Evolutionary conservation across 2,329 filamentous ascomycete species (phyloP), one percentile per base, ranked within the genome.

Genomic region (Graphium sp.): DNA sequence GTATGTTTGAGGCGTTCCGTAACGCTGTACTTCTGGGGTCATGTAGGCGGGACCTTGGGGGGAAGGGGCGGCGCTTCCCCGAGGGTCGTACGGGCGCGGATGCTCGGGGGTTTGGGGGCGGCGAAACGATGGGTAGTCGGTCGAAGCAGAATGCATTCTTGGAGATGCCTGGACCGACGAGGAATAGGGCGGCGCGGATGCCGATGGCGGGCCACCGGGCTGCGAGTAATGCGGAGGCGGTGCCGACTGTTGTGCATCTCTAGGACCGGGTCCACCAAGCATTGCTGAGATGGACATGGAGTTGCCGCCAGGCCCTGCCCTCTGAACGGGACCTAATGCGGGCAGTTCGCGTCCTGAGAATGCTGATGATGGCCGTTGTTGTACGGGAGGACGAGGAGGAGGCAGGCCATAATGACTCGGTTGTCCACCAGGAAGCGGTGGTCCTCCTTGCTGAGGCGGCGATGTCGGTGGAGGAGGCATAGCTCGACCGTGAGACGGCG

Each of bases 51-150:
- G 47, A 30, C 52, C 53, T 38, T 62, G 53, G 5, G 63, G 62
- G 10, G 66, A 67, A 5, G 54, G 56, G 11, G 55, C 56, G 4
- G 53, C 43, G 35, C 51, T 49, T 15, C 51, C 53, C 41, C 63
- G 52, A 22, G 50, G 53, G 35, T 58, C 58, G 51, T 70, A 68
- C 31, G 55, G 53, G 40, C 67, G 61, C 26, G 62, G 57, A 35
- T 74, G 71, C 24, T 83, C 77, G n/a, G 78, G 78, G 0, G 77
- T 83, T 33, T 79, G 72, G 3, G 77, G 77, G 34, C 76, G 62
- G 35, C 74, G 62, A 45, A 66, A 76, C 5, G 64, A 60, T 29
- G 54, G 56, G 35, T 77, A 76, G 12, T 79, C 74, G 34, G 67
- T 50, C 1, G 61, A 55, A 3, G 61, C 51, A 16, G 60, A 58